Conservation (phyloP, 2,329 filamentous ascomycete genomes). For the Microdochium paspali region DNA sequence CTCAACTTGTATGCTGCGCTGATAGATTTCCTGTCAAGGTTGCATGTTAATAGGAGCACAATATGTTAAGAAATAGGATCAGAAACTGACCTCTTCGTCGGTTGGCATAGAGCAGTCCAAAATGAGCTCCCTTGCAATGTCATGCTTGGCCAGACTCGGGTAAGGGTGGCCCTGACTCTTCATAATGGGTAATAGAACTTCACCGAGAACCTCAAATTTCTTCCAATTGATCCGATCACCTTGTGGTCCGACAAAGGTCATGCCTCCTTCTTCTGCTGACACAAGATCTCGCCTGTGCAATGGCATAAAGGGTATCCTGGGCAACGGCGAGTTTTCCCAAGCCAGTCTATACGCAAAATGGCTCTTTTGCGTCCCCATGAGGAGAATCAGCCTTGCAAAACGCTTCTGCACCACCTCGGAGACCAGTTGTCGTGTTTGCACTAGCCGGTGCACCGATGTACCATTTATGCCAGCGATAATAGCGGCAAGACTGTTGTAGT, state of each 20-base stretch:
- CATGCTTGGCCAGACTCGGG: conserved; percentile 58
- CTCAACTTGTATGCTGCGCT: conserved; percentile 51
- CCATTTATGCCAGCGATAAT: conserved; percentile 88
- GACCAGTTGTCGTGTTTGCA: conserved; percentile 70
- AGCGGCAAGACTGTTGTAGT: conserved; percentile 94
- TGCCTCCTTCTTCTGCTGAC: conserved; percentile 84
- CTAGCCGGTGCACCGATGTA: conserved; percentile 73
- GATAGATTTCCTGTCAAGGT: conserved; percentile 48
- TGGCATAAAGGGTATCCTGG: conserved; percentile 88
- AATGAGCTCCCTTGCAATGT: conserved; percentile 64
- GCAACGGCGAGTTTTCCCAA: conserved; percentile 88
- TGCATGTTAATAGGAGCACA: neutral
- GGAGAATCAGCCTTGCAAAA: conserved; percentile 77
- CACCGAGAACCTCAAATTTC: conserved; percentile 94
- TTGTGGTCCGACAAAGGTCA: conserved; percentile 70
- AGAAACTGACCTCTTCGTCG: conserved; percentile 74
- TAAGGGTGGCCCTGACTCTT: conserved; percentile 83
- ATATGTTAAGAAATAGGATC: too few relatives aligned
- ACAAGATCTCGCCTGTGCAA: conserved; percentile 84
- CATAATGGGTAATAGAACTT: conserved; percentile 84
- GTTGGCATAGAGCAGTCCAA: conserved; percentile 72
- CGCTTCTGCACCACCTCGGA: conserved; percentile 65
- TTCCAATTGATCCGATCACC: conserved; percentile 87
- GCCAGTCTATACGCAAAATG: conserved; percentile 94
- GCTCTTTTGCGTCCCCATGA: conserved; percentile 89